These are phyloP conservation scores for Whalleya microplaca DNA, from an alignment of 2,329 filamentous ascomycete genomes.

Conservation along the genomic window DNA sequence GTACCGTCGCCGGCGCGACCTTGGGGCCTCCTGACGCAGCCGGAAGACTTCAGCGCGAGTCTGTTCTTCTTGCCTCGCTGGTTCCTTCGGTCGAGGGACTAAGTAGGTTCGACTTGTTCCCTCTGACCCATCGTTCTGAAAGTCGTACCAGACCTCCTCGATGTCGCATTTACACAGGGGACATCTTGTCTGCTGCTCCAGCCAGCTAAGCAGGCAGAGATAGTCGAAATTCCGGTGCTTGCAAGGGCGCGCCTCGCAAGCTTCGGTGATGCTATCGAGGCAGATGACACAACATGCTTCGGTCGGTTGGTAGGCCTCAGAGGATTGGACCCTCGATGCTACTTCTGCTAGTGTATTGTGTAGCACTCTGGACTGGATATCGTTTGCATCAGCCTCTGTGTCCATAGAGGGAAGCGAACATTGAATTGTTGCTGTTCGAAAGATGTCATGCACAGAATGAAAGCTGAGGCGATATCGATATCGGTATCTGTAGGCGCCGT, in stretches of 20 bases:
- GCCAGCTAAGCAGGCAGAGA: constrained; percentile 80
- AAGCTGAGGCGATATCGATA: background rate
- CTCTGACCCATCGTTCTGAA: constrained; percentile 49
- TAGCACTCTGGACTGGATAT: constrained; percentile 48
- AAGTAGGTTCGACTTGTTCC: constrained; percentile 62
- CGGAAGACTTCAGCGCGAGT: constrained; percentile 3
- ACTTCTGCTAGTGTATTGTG: constrained; percentile 49
- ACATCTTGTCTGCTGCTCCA: constrained; percentile 72
- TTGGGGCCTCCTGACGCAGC: constrained; percentile 1
- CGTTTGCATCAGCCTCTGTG: constrained; percentile 30
- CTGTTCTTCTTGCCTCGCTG: constrained; percentile 6
- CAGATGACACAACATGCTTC: constrained; percentile 80
- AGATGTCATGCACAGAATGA: background rate
- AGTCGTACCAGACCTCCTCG: constrained; percentile 67
- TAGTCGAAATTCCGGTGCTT: constrained; percentile 84
- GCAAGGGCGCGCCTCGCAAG: constrained; percentile 75
- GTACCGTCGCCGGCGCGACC: constrained; percentile 19
- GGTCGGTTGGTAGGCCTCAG: constrained; percentile 34
- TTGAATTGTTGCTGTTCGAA: background rate
- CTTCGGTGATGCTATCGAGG: constrained; percentile 73
- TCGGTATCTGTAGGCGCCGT: background rate
- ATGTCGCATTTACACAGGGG: constrained; percentile 73
- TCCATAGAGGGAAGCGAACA: constrained; percentile 34
- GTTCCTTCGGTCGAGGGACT: constrained; percentile 43
- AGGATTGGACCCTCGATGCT: constrained; percentile 33